Evolutionary conservation across 2,329 filamentous ascomycete genomes (phyloP).

Genomic region (Triangularia setosa): DNA sequence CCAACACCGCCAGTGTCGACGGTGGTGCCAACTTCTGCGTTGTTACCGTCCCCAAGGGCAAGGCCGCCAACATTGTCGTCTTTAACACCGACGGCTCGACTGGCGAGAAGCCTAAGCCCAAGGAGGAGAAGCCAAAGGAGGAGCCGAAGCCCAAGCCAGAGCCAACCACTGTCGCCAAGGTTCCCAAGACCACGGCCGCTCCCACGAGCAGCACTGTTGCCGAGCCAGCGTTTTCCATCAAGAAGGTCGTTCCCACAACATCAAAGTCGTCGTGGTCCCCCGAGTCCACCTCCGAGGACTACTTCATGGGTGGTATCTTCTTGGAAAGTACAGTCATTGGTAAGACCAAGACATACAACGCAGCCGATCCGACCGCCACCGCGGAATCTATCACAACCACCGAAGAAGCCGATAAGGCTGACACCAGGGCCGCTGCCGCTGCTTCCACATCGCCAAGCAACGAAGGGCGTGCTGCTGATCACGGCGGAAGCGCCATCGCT

Average conservation of each 20-base stretch:
- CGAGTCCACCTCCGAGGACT: slow-evolving; percentile 13
- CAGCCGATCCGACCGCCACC: neutral
- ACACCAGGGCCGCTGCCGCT: slow-evolving; percentile 9
- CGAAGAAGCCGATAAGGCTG: slow-evolving; percentile 12
- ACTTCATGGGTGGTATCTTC: slow-evolving; percentile 43
- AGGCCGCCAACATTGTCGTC: slow-evolving; percentile 64
- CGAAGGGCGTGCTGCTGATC: slow-evolving; percentile 41
- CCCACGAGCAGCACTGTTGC: neutral
- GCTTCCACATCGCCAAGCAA: slow-evolving; percentile 34
- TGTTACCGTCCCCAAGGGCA: slow-evolving; percentile 66
- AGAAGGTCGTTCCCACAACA: slow-evolving; percentile 21
- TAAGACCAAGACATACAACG: slow-evolving; percentile 20
- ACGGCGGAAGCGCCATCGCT: slow-evolving; percentile 48
- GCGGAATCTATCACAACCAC: slow-evolving; percentile 2
- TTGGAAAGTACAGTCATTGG: slow-evolving; percentile 41
- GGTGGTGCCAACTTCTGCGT: slow-evolving; percentile 71
- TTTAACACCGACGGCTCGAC: slow-evolving; percentile 44
- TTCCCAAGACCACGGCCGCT: slow-evolving; percentile 28
- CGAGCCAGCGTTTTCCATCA: slow-evolving; percentile 19
- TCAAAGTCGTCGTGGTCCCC: slow-evolving; percentile 28
- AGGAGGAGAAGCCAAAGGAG: neutral
- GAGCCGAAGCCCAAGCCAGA: slow-evolving; percentile 23
- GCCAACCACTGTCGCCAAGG: slow-evolving; percentile 18
- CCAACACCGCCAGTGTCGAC: slow-evolving; percentile 54
- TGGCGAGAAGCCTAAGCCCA: neutral